These are phyloP conservation scores for Penicillium lagena DNA, from an alignment of 495 filamentous ascomycete genomes.

Conservation along the genomic window DNA sequence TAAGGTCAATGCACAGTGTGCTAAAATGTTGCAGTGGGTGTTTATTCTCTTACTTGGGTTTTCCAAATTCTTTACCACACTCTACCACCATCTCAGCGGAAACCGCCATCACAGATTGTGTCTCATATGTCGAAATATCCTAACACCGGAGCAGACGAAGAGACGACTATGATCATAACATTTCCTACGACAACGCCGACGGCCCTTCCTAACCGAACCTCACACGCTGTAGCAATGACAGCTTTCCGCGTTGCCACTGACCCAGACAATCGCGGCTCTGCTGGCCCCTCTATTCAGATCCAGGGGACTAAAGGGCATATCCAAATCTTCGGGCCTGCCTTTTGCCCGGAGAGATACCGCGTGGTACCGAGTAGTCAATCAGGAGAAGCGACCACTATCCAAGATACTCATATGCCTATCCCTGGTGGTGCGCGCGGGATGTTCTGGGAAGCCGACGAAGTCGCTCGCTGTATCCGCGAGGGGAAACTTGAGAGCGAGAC, in stretches of 20 bases:
- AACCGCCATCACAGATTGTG: conserved; percentile 18
- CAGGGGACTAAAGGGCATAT: conserved; percentile 79
- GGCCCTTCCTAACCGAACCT: too few relatives aligned
- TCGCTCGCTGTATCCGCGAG: conserved; percentile 69
- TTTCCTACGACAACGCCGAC: conserved; percentile 42
- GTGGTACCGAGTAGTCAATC: too few relatives aligned
- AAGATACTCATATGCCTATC: conserved; percentile 13
- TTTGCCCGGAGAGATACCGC: too few relatives aligned
- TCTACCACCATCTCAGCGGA: conserved; percentile 37
- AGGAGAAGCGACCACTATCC: too few relatives aligned
- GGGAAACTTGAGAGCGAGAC: conserved; percentile 67
- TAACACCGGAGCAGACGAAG: conserved; percentile 69
- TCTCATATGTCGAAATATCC: conserved; percentile 63
- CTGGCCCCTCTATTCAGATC: conserved; percentile 58
- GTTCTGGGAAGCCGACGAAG: conserved; percentile 90
- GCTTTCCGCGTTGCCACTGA: conserved; percentile 57
- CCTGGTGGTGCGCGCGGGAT: conserved; percentile 67
- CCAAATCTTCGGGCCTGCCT: conserved; percentile 67
- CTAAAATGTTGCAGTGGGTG: conserved; percentile 46
- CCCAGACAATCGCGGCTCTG: conserved; percentile 44
- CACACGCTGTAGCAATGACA: conserved; percentile 56
- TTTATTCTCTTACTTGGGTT: conserved; percentile 82
- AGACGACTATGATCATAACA: conserved; percentile 65
- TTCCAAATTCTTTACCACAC: conserved; percentile 81
- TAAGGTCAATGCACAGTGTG: not conserved